Evolutionary conservation across 2,329 filamentous ascomycete species (phyloP), one percentile per base, ranked within the genome.

Genomic region (Amphichorda felina): DNA sequence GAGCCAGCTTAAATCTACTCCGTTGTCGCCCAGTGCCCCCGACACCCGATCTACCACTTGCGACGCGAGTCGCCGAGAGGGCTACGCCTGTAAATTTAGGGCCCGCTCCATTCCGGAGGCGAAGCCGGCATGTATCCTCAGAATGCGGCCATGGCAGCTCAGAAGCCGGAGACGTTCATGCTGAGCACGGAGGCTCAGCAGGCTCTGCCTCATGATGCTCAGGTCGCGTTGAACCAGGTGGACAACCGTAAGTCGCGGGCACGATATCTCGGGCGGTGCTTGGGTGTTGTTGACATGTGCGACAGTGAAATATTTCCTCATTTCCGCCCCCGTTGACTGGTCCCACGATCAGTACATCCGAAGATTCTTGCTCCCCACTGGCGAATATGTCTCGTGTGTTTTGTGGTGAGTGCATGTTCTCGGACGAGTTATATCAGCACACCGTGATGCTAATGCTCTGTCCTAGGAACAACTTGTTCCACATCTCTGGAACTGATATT

Each of bases 401-500:
- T 71, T 98, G 55, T 98, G 91, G 87, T 53, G 46, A 30, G 50
- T 40, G 4, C 6, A 24, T 24, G 10, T 24, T 24, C 6, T 24
- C 6, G 10, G 6, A 6, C 21, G 21, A 24, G 10, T 24, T 24
- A 10, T 10, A 24, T 6, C 6, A 24, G 21, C 10, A 24, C 6
- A 24, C 21, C 10, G 6, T 24, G 25, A 30, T n/a, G 22, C 41
- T 46, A 26, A 45, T 16, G 15, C 36, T 15, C 10, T n/a, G 11
- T 17, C 9, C 34, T n/a, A 53, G 50, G 55, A 96, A 89, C 71
- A 96, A 94, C 57, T 83, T 98, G 50, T 98, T 98, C 61, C 91
- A 98, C 71, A 94, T 98, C 54, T 96, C 91, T 18, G 91, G 91
- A 43, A 98, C 91, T 48, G 91, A 98, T 60, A 98, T 98, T 53